These are phyloP conservation scores for Plantago coronopus DNA, from an alignment of 305 asterid genomes.

Conservation along the genomic window DNA sequence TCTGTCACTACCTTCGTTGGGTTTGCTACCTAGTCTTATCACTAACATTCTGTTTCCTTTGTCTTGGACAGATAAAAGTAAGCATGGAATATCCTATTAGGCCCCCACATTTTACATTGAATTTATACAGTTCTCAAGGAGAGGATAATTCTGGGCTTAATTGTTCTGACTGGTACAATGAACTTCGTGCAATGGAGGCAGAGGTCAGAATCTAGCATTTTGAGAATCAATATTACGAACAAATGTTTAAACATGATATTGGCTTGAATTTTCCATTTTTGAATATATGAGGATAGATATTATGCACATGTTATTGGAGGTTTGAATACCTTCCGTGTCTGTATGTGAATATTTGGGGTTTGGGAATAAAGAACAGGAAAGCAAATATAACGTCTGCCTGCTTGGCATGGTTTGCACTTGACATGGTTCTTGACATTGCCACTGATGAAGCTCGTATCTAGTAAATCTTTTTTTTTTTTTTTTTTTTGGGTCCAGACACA, in stretches of 20 bases:
- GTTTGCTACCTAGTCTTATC: constrained; percentile 13
- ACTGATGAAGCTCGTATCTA: no score
- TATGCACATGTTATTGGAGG: not conserved
- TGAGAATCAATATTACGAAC: constrained; percentile 1
- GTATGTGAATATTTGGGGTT: no score
- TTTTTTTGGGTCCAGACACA: no score
- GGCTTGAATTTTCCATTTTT: not conserved
- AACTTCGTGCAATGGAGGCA: constrained; percentile 92
- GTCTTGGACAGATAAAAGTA: constrained; percentile 54
- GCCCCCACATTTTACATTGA: constrained; percentile 71
- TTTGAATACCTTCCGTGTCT: no score
- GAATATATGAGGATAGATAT: not conserved
- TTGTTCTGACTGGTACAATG: constrained; percentile 69
- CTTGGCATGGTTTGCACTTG: no score
- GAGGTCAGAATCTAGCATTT: constrained; percentile 59
- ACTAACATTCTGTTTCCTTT: constrained; percentile 4
- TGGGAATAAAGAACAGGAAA: no score
- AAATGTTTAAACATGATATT: not conserved
- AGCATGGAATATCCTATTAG: constrained; percentile 85
- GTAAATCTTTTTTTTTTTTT: no score
- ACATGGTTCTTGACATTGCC: no score
- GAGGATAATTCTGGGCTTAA: constrained; percentile 40
- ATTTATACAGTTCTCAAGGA: constrained; percentile 37
- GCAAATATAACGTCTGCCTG: no score
- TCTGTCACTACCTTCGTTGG: constrained; percentile 17